phyloP scores from a whole-genome alignment of 2,329 filamentous ascomycete species.

The Dactylellina parvicollis region DNA sequence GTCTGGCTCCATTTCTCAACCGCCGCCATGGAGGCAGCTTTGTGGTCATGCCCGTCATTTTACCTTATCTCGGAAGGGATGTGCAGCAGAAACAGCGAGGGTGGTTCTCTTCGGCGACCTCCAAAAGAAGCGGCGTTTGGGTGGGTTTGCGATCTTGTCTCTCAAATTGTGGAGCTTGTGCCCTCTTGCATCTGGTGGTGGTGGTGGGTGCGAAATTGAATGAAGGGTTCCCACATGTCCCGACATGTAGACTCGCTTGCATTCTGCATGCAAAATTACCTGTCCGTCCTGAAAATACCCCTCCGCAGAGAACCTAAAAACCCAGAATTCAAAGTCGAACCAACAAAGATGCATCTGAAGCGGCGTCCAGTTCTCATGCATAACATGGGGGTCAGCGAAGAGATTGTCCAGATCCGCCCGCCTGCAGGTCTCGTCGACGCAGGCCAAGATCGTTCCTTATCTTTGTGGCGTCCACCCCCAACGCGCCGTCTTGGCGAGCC shows the following conservation, averaged over 20 bases:
- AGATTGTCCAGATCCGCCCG: slow-evolving; percentile 45
- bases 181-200: not conserved
- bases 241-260: slow-evolving; percentile 18
- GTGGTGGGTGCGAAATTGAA: not conserved
- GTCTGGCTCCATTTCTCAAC: slow-evolving; percentile 38
- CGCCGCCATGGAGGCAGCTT: slow-evolving; percentile 27
- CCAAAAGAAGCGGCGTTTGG: slow-evolving; percentile 23
- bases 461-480: slow-evolving; percentile 50
- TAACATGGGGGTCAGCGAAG: slow-evolving; percentile 37
- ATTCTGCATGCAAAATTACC: slow-evolving; percentile 25
- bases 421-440: slow-evolving; percentile 45
- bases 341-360: not conserved
- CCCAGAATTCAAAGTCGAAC: not conserved
- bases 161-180: slow-evolving; percentile 33
- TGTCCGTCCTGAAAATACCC: not conserved
- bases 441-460: slow-evolving; percentile 54
- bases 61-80: slow-evolving; percentile 53
- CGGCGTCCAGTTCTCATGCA: not conserved
- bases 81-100: slow-evolving; percentile 38
- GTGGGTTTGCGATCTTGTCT: slow-evolving; percentile 22
- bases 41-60: slow-evolving; percentile 47
- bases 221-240: slow-evolving; percentile 6
- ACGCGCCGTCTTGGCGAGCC: slow-evolving; percentile 44
- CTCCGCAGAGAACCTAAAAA: not conserved
- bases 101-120: slow-evolving; percentile 50